phyloP scores from a whole-genome alignment of 2,329 filamentous ascomycete species.

The Dryadomyces quercus-mongolicae region DNA sequence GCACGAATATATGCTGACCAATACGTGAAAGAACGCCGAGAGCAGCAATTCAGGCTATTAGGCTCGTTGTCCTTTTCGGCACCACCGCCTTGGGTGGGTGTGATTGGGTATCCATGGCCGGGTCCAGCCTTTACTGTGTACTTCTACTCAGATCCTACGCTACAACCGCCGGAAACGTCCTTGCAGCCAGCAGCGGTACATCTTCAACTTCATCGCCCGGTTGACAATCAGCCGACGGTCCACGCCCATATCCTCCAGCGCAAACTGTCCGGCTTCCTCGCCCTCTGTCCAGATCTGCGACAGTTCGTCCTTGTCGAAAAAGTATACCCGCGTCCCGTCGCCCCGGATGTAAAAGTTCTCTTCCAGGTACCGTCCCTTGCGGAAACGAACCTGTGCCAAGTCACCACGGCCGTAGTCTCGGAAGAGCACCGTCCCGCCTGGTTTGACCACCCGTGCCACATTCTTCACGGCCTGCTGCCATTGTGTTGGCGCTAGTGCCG shows the following conservation, averaged over 20 bases:
- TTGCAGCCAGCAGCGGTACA: slow-evolving; percentile 97
- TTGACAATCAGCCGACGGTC: slow-evolving; percentile 90
- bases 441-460: slow-evolving; percentile 71
- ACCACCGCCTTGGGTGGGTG: background rate
- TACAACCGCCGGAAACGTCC: slow-evolving; percentile 64
- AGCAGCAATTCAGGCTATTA: too few species aligned
- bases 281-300: slow-evolving; percentile 56
- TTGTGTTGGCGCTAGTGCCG: slow-evolving; percentile 71
- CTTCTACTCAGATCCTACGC: background rate
- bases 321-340: slow-evolving; percentile 93
- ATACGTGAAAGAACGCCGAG: too few species aligned
- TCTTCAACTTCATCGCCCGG: slow-evolving; percentile 79
- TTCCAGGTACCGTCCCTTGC: slow-evolving; percentile 84
- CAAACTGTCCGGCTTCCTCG: slow-evolving; percentile 33
- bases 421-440: slow-evolving; percentile 87
- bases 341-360: slow-evolving; percentile 97
- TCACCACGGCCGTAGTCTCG: slow-evolving; percentile 94
- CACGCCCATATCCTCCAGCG: slow-evolving; percentile 66
- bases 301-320: slow-evolving; percentile 83
- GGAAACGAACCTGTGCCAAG: slow-evolving; percentile 91
- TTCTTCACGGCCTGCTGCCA: slow-evolving; percentile 78
- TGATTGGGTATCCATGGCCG: background rate
- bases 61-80: too few species aligned
- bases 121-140: background rate
- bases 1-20: too few species aligned